Evolutionary conservation across 2,329 filamentous ascomycete genomes (phyloP).

Genomic region (Neofusicoccum kwambonambiense): DNA sequence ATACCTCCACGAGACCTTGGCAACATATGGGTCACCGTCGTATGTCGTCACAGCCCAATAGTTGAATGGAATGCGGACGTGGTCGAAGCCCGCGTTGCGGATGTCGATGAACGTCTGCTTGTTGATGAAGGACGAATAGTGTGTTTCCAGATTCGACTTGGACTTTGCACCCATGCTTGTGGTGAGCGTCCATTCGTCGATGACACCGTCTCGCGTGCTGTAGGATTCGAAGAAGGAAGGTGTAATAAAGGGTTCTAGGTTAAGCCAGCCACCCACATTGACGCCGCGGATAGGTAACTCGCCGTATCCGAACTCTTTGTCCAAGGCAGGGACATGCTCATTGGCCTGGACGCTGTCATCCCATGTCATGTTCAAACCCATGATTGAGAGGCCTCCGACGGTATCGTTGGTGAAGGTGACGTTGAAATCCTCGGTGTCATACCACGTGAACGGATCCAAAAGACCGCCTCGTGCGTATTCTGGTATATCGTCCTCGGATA

Average conservation of each 20-base stretch:
- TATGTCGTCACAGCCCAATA: constrained; percentile 94
- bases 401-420: constrained; percentile 84
- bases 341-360: constrained; percentile 81
- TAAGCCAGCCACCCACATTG: constrained; percentile 92
- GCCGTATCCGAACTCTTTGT: constrained; percentile 76
- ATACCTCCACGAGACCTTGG: constrained; percentile 87
- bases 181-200: constrained; percentile 86
- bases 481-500: constrained; percentile 46
- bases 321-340: constrained; percentile 72
- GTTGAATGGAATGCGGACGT: constrained; percentile 91
- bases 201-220: constrained; percentile 59
- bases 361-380: constrained; percentile 83
- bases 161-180: constrained; percentile 67
- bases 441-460: constrained; percentile 89
- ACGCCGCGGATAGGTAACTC: constrained; percentile 81
- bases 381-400: constrained; percentile 83
- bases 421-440: constrained; percentile 87
- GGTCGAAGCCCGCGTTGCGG: constrained; percentile 82
- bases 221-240: constrained; percentile 82
- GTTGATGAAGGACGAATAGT: constrained; percentile 86
- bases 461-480: constrained; percentile 68
- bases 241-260: constrained; percentile 91
- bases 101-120: constrained; percentile 84
- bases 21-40: constrained; percentile 81
- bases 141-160: constrained; percentile 72